phyloP scores from a whole-genome alignment of 257 asterid genomes.

The Craterostigma plantagineum region DNA sequence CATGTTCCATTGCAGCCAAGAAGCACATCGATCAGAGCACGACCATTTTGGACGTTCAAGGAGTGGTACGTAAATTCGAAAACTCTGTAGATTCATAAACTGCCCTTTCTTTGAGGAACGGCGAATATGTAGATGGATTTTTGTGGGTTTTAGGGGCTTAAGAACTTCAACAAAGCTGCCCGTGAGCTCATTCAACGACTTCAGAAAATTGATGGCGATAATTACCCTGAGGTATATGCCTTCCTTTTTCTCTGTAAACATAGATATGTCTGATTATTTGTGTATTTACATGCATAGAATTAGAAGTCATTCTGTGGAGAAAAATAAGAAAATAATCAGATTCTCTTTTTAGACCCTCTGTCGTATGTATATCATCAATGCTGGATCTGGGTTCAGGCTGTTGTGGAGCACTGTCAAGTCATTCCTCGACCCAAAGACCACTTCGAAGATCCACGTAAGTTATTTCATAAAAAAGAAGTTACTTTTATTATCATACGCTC shows the following conservation, averaged over 20 bases:
- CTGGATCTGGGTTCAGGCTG: slow-evolving; percentile 95
- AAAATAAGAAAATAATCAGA: not conserved
- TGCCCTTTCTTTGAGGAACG: no score
- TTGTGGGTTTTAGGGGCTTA: slow-evolving; percentile 73
- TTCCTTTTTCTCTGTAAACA: not conserved
- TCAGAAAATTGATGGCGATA: slow-evolving; percentile 82
- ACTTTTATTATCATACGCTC: no score
- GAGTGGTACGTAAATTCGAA: slow-evolving; percentile 90
- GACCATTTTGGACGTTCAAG: slow-evolving; percentile 92
- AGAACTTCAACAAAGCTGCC: slow-evolving; percentile 75
- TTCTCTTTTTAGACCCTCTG: slow-evolving; percentile 47
- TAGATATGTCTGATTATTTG: no score
- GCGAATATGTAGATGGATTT: not conserved
- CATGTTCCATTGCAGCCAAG: slow-evolving; percentile 79
- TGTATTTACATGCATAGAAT: no score
- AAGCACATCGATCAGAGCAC: slow-evolving; percentile 95
- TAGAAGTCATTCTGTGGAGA: not conserved
- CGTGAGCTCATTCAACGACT: slow-evolving; percentile 82
- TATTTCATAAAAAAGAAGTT: no score
- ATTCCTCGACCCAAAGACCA: slow-evolving; percentile 94
- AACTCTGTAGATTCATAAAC: no score
- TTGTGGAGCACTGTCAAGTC: slow-evolving; percentile 92
- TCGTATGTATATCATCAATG: slow-evolving; percentile 95
- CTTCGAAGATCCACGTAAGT: slow-evolving; percentile 72
- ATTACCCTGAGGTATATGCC: slow-evolving; percentile 88